A percentile compares a stretch with the other conserved stretches of the same genome.
Conservation (phyloP, 768 basidiomycete genomes). For the Lactarius indigo region DNA sequence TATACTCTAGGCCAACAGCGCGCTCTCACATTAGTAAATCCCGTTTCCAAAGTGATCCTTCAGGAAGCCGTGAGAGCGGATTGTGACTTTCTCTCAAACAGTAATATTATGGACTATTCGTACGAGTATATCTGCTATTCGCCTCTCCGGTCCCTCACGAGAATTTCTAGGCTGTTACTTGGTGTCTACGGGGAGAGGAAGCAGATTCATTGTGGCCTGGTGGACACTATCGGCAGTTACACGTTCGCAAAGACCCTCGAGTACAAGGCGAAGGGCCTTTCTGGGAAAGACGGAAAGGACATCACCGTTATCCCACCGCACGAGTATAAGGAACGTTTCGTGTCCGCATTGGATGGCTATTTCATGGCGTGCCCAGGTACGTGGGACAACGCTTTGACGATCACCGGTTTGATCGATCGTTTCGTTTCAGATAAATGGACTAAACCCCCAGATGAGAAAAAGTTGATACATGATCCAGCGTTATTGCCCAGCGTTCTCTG, state of each 20-base stretch:
- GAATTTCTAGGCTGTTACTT: conserved; percentile 53
- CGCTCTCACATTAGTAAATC: conserved; percentile 59
- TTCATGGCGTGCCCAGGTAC: conserved; percentile 74
- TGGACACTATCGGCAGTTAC: conserved; percentile 85
- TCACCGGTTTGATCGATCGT: not conserved
- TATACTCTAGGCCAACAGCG: conserved; percentile 54
- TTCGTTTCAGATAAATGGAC: conserved; percentile 38
- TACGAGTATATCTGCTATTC: conserved; percentile 34
- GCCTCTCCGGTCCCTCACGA: not conserved
- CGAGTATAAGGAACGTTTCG: conserved; percentile 77
- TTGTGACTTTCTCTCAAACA: conserved; percentile 67
- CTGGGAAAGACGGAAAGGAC: conserved; percentile 55
- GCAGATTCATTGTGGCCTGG: conserved; percentile 72
- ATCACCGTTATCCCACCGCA: conserved; percentile 77
- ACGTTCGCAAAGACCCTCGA: conserved; percentile 85
- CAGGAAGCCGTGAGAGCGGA: conserved; percentile 66
- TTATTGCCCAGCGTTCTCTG: conserved; percentile 35
- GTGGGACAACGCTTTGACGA: conserved; percentile 20
- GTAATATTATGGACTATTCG: conserved; percentile 89
- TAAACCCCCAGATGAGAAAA: conserved; percentile 34
- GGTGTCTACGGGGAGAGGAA: conserved; percentile 66
- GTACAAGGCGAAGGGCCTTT: conserved; percentile 75
- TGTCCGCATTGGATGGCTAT: conserved; percentile 67
- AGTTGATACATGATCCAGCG: conserved; percentile 29
- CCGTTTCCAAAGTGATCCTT: conserved; percentile 70